phyloP scores from a whole-genome alignment of 257 asterid species.

The Solanum chmielewskii region DNA sequence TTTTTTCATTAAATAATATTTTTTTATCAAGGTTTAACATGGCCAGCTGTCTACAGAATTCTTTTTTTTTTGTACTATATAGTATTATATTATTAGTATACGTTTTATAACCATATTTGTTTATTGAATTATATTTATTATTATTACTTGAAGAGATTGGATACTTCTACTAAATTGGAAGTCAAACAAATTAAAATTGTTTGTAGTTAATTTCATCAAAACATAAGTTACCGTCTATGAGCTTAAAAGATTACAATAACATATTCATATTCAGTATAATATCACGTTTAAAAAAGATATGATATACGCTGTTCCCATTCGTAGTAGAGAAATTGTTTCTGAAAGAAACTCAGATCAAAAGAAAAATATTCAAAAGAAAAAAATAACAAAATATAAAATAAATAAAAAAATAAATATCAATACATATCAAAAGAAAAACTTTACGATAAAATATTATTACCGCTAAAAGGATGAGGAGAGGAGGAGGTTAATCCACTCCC shows the following conservation, averaged over 20 bases:
- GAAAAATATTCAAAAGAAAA: not conserved
- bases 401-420: not conserved
- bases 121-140: not conserved
- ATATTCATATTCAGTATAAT: not conserved
- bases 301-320: accelerated
- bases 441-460: not conserved
- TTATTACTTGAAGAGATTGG: not conserved
- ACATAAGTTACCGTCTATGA: not conserved
- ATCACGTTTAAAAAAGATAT: no score
- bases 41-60: not conserved
- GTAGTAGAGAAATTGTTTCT: accelerated
- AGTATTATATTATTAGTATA: not conserved
- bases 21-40: not conserved
- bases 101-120: not conserved
- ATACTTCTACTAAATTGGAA: not conserved
- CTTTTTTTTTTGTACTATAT: not conserved
- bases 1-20: not conserved
- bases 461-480: not conserved
- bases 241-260: not conserved
- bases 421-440: not conserved
- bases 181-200: not conserved
- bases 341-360: not conserved
- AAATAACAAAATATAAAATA: not conserved
- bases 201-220: not conserved
- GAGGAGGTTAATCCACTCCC: not conserved